phyloP scores from a whole-genome alignment of 176 grass and related monocot genomes.

The Melocanna baccifera region DNA sequence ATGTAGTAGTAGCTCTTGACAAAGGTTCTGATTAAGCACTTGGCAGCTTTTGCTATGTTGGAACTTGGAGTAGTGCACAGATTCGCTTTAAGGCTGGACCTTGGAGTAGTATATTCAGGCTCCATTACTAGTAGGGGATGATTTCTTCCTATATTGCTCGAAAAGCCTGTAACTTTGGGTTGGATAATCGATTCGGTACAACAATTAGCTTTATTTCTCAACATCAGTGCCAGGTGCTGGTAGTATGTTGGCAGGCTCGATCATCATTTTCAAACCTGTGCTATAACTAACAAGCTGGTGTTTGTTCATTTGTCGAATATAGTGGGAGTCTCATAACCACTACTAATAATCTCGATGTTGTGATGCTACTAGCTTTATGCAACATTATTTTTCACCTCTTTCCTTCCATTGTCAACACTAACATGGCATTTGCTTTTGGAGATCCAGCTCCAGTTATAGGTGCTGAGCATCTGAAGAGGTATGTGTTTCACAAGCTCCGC shows the following conservation, averaged over 20 bases:
- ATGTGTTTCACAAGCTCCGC: slow-evolving; percentile 63
- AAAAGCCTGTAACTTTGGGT: not conserved
- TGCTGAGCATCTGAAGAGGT: slow-evolving; percentile 78
- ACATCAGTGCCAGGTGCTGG: not conserved
- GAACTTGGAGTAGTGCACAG: not conserved
- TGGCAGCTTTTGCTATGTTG: not conserved
- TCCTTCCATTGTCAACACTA: not conserved
- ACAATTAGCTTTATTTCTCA: not conserved
- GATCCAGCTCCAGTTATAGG: slow-evolving; percentile 69
- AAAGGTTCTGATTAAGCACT: not conserved
- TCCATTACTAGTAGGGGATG: not conserved
- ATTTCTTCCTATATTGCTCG: not conserved
- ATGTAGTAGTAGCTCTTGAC: too few relatives aligned
- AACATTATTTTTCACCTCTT: not conserved
- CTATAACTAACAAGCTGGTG: not conserved
- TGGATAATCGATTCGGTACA: not conserved
- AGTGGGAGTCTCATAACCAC: not conserved
- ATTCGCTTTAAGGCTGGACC: not conserved
- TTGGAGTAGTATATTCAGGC: not conserved
- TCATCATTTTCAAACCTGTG: not conserved
- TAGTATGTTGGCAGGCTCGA: not conserved
- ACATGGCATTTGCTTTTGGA: slow-evolving; percentile 7
- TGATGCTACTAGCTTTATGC: not conserved
- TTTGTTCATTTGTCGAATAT: not conserved
- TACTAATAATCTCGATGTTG: not conserved